Conservation (phyloP, 352 stramenopile genomes). For the Pythium apleroticum region DNA sequence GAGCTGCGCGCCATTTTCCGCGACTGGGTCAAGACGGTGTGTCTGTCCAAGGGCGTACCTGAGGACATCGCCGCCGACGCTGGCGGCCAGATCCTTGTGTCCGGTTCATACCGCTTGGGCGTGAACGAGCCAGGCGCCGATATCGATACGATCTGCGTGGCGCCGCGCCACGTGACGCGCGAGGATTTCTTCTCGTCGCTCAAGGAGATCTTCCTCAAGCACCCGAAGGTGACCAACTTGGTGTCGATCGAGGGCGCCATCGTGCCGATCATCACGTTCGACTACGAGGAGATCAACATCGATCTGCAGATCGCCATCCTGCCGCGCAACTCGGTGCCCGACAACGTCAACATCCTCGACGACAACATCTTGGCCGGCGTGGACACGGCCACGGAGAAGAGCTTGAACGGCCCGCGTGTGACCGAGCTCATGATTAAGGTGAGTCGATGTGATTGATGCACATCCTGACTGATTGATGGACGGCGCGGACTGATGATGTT, state of each 20-base stretch:
- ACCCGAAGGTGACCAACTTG: constrained; percentile 92
- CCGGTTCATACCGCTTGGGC: constrained; percentile 93
- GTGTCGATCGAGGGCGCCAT: constrained; percentile 89
- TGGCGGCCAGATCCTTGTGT: constrained; percentile 88
- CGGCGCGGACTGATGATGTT: neutral
- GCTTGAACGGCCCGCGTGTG: constrained; percentile 89
- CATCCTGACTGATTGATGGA: neutral
- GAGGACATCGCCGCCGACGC: constrained; percentile 85
- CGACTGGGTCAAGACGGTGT: constrained; percentile 85
- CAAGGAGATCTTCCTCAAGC: constrained; percentile 89
- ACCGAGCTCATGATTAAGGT: constrained; percentile 92
- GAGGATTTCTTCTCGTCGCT: constrained; percentile 97
- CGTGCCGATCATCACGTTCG: constrained; percentile 98
- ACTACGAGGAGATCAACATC: constrained; percentile 99
- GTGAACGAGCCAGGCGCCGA: constrained; percentile 97
- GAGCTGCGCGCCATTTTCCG: constrained; percentile 85
- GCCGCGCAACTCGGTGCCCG: constrained; percentile 88
- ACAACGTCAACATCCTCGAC: constrained; percentile 90
- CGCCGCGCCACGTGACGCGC: constrained; percentile 93
- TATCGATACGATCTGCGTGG: constrained; percentile 98
- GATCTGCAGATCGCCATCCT: constrained; percentile 97
- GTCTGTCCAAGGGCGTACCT: constrained; percentile 77
- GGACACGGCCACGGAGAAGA: constrained; percentile 87
- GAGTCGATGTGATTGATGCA: constrained; percentile 7
- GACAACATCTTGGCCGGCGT: constrained; percentile 87